Percentiles rank a stretch among this genome's conserved stretches.
Conservation (phyloP, 129 eudicot genomes). For the Saposhnikovia divaricata region DNA sequence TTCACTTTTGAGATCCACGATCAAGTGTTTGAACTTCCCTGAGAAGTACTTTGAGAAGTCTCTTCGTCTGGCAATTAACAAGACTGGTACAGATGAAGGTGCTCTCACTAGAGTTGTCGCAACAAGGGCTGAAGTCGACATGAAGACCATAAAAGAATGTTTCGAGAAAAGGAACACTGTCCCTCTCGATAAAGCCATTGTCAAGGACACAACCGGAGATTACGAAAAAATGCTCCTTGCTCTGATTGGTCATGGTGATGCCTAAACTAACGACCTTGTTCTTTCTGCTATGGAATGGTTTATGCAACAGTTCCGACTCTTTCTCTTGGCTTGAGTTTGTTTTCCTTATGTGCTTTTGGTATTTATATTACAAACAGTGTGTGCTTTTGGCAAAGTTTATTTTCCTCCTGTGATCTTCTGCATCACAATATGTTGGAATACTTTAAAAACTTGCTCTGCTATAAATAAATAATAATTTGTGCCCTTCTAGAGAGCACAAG, state of each 20-base stretch:
- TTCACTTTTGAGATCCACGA: slow-evolving; percentile 42
- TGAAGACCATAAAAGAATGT: slow-evolving; percentile 60
- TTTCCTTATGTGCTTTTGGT: neutral
- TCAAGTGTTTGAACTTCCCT: slow-evolving; percentile 60
- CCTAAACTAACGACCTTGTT: slow-evolving; percentile 15
- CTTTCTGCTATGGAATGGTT: neutral
- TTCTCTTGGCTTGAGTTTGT: neutral
- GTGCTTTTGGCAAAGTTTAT: neutral
- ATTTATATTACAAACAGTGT: neutral
- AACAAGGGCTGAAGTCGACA: slow-evolving; percentile 86
- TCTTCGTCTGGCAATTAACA: slow-evolving; percentile 54
- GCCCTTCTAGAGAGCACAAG: neutral
- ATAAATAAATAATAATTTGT: neutral
- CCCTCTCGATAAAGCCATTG: slow-evolving; percentile 62
- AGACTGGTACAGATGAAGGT: slow-evolving; percentile 69
- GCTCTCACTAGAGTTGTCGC: slow-evolving; percentile 71
- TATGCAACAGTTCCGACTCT: neutral
- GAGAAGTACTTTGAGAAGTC: slow-evolving; percentile 82
- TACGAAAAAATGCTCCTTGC: slow-evolving; percentile 71
- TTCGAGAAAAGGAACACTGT: slow-evolving; percentile 62
- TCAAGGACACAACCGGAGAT: slow-evolving; percentile 77
- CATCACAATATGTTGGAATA: neutral
- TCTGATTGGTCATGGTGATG: slow-evolving; percentile 53
- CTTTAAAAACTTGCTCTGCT: neutral
- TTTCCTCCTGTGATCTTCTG: neutral